A percentile compares a stretch with the other conserved stretches of the same genome.
These are phyloP conservation scores for Loxodes magnus DNA, from an alignment of 73 alveolate genomes.

Conservation along the genomic window DNA sequence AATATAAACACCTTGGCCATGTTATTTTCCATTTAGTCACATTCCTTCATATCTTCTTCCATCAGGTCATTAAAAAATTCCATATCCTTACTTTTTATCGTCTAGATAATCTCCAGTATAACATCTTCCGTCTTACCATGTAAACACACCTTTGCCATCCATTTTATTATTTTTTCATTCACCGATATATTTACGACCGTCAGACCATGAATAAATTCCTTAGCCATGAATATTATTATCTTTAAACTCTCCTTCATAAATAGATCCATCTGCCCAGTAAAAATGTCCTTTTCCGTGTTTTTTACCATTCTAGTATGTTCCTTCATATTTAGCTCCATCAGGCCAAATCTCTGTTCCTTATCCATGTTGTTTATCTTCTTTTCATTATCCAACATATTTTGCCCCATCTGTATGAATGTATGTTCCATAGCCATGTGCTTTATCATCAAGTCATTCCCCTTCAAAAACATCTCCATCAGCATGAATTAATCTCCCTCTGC, in stretches of 20 bases:
- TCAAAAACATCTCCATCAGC: slow-evolving; percentile 35
- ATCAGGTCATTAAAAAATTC: slow-evolving; percentile 48
- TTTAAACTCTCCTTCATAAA: slow-evolving; percentile 11
- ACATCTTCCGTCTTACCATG: slow-evolving; percentile 45
- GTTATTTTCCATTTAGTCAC: slow-evolving; percentile 45
- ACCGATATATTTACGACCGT: slow-evolving; percentile 22
- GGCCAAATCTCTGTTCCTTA: background rate
- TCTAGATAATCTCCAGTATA: slow-evolving; percentile 31
- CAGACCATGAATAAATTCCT: slow-evolving; percentile 17
- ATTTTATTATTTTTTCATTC: slow-evolving; percentile 9
- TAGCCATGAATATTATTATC: slow-evolving; percentile 9
- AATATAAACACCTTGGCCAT: slow-evolving; percentile 35
- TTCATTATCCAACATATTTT: slow-evolving; percentile 29
- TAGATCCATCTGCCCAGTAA: slow-evolving; percentile 10
- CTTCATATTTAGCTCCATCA: background rate
- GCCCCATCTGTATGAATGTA: slow-evolving; percentile 42
- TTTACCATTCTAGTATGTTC: slow-evolving; percentile 1
- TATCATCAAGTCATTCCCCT: slow-evolving; percentile 31
- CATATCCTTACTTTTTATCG: background rate
- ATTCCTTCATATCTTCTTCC: slow-evolving; percentile 55
- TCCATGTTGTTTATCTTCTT: slow-evolving; percentile 26
- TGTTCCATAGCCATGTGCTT: slow-evolving; percentile 35
- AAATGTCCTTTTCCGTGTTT: slow-evolving; percentile 2
- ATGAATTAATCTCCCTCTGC: slow-evolving; percentile 34
- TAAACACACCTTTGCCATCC: slow-evolving; percentile 33